These are phyloP conservation scores for Onygenales sp. DNA, from an alignment of 2,329 filamentous ascomycete species.

Conservation along the genomic window DNA sequence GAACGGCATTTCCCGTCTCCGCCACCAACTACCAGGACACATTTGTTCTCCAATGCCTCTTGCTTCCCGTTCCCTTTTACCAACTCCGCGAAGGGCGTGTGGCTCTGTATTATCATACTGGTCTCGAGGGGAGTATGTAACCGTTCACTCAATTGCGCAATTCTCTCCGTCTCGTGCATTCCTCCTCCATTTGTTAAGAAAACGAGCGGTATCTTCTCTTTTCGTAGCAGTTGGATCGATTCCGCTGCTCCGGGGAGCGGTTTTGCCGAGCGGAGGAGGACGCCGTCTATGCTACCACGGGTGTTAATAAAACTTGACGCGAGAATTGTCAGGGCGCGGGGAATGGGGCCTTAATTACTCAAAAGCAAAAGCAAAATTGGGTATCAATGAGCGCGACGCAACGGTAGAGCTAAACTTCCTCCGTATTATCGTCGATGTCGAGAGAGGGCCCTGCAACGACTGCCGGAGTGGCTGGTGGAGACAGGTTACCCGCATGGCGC, in stretches of 20 bases:
- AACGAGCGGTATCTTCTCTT: conserved; percentile 76
- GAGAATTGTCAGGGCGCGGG: neutral
- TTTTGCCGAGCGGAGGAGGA: conserved; percentile 74
- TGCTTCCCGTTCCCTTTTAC: conserved; percentile 48
- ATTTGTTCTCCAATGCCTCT: conserved; percentile 49
- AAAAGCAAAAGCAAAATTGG: conserved; percentile 37
- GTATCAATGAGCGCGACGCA: conserved; percentile 7
- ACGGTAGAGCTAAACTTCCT: conserved; percentile 5
- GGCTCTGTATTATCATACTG: conserved; percentile 73
- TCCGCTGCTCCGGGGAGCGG: conserved; percentile 70
- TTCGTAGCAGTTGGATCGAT: conserved; percentile 62
- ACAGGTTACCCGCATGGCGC: neutral
- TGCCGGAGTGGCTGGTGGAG: neutral
- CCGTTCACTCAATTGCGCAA: conserved; percentile 57
- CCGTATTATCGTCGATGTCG: neutral
- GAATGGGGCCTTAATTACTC: conserved; percentile 23
- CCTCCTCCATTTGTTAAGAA: conserved; percentile 94
- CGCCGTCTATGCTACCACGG: conserved; percentile 68
- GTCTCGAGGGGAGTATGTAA: conserved; percentile 56
- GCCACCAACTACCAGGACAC: conserved; percentile 65
- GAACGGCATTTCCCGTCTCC: conserved; percentile 56
- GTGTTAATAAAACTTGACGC: neutral
- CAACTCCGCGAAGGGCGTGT: conserved; percentile 77
- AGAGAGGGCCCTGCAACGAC: neutral
- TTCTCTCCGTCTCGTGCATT: conserved; percentile 65